Base-by-base conservation (phyloP, 2,329 filamentous ascomycete species). In the Neurospora sp. region DNA sequence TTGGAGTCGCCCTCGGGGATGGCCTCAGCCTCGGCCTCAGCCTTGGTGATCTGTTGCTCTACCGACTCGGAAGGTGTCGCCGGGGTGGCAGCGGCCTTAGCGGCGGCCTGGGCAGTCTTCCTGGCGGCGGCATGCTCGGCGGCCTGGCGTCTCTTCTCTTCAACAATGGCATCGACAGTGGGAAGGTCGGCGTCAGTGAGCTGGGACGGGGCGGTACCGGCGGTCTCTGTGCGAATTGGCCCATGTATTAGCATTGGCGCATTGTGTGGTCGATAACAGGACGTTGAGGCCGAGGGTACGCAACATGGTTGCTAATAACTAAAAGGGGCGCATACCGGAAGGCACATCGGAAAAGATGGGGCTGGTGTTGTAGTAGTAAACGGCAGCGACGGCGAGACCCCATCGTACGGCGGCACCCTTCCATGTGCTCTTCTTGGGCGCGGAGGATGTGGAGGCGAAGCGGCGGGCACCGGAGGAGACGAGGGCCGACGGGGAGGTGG, bases 351-450 rank as follows among this genome's bases (percentile, higher is more conserved):
- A 92, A 80, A 98, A 98, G 28, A 93, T 84, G 69, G 89, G 87
- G 77, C 91, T 95, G 8, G 93, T 97, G 83, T 93, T 97, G 81
- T 98, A 99, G 81, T 92, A 97, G 83, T 98, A 99, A 67, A 98
- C 82, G 66, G 90, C 89, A 23, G 86, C 92, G 71, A 84, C 85
- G 0, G 92, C 94, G 69, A 96, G 78, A 74, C 89, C 92, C 87
- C 93, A 91, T 83, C 95, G 87, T 76, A 87, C 79, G 4, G 85
- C 85, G 68, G 89, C 85, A 79, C 89, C 91, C 86, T 94, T 97
- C 92, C 92, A 97, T 78, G 89, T 91, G 79, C 92, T 84, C 76
- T 88, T 88, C 82, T 88, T 88, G 82, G 89, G 92, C 77, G 87
- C 83, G 3, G 90, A 79, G 12, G 81, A 78, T 69, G 87, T 87